Percentiles rank a stretch among this genome's conserved stretches.
phyloP scores from a whole-genome alignment of 495 filamentous ascomycete genomes.

The Penicillium pancosmium region DNA sequence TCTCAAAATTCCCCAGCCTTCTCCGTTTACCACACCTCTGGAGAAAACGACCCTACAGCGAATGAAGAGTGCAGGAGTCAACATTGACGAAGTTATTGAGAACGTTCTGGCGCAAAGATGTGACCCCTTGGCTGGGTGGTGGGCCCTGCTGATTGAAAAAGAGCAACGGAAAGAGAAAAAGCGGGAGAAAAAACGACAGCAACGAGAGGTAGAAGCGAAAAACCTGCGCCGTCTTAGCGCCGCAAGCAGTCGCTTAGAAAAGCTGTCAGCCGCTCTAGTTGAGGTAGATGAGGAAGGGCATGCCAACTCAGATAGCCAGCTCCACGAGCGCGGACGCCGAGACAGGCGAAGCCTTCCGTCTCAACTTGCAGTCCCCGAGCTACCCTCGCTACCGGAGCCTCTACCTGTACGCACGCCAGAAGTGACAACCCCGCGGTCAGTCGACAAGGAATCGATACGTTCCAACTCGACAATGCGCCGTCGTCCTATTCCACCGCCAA shows the following conservation, averaged over 20 bases:
- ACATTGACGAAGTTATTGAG: constrained; percentile 92
- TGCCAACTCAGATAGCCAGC: constrained; percentile 28
- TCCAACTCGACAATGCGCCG: constrained; percentile 70
- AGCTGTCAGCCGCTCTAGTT: constrained; percentile 69
- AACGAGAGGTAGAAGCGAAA: constrained; percentile 80
- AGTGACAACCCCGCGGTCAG: constrained; percentile 55
- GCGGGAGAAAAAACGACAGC: constrained; percentile 81
- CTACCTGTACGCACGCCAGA: constrained; percentile 40
- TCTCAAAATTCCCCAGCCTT: constrained; percentile 77
- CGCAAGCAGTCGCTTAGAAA: constrained; percentile 81
- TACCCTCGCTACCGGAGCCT: constrained; percentile 73
- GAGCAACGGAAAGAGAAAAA: constrained; percentile 88
- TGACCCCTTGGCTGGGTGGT: constrained; percentile 92
- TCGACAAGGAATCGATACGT: constrained; percentile 77
- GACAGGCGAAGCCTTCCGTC: constrained; percentile 60
- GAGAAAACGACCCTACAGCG: constrained; percentile 91
- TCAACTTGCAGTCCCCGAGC: constrained; percentile 59
- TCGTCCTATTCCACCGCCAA: constrained; percentile 81
- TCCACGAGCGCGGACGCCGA: constrained; percentile 52
- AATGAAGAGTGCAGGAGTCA: constrained; percentile 93
- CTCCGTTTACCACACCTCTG: constrained; percentile 82
- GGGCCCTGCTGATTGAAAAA: constrained; percentile 93
- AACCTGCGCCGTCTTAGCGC: constrained; percentile 80
- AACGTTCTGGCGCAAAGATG: constrained; percentile 89
- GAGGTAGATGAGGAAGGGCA: constrained; percentile 76